phyloP scores from a whole-genome alignment of 1,139 yeast species.

The Debaryomycetaceae sp. region DNA sequence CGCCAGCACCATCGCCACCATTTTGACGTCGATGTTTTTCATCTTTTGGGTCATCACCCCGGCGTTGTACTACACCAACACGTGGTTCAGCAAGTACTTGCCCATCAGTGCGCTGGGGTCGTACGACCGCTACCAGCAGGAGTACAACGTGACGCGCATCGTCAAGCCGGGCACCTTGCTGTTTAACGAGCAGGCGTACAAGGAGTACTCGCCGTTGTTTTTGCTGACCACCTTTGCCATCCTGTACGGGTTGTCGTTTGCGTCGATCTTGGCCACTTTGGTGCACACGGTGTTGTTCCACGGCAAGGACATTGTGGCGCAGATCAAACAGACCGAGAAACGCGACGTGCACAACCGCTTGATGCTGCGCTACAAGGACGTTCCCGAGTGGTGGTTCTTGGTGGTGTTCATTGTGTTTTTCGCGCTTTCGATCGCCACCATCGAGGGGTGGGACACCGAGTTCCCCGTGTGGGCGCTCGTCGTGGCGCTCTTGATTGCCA shows the following conservation, averaged over 20 bases:
- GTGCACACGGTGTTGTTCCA: constrained; percentile 34
- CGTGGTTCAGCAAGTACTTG: constrained; percentile 41
- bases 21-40: constrained; percentile 39
- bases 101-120: constrained; percentile 40
- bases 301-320: constrained; percentile 43
- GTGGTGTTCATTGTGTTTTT: constrained; percentile 41
- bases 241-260: constrained; percentile 61
- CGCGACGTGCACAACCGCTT: constrained; percentile 63
- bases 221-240: constrained; percentile 61
- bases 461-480: constrained; percentile 37
- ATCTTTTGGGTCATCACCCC: constrained; percentile 42
- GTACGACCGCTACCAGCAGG: constrained; percentile 30
- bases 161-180: constrained; percentile 30
- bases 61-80: constrained; percentile 37
- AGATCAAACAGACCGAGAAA: constrained; percentile 38
- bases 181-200: constrained; percentile 46
- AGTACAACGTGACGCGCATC: constrained; percentile 38
- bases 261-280: constrained; percentile 56
- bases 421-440: constrained; percentile 35
- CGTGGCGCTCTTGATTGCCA: constrained; percentile 37
- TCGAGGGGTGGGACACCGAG: constrained; percentile 40
- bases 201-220: constrained; percentile 55
- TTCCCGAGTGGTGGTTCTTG: constrained; percentile 66
- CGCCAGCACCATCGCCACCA: constrained; percentile 50
- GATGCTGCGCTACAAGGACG: constrained; percentile 55